Conservation (phyloP, 495 filamentous ascomycete species). For the Trichoderma erinaceum region DNA sequence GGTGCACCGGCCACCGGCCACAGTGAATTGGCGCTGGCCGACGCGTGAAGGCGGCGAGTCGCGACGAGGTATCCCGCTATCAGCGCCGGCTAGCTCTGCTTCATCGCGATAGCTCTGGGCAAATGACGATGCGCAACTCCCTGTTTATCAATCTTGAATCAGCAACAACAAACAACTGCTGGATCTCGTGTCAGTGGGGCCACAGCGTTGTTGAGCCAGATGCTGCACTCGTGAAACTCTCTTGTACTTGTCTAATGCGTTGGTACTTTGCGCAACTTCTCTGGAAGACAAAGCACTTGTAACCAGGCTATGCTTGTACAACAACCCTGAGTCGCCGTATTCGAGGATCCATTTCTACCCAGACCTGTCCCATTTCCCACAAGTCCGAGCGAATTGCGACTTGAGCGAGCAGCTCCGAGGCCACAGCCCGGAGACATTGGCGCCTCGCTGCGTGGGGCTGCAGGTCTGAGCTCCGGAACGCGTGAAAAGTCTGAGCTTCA, state of each 20-base stretch:
- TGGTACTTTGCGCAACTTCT: too few relatives aligned
- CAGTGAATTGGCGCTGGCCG: neutral
- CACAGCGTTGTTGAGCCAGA: neutral
- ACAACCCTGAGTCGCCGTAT: neutral
- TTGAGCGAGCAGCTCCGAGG: constrained; percentile 6
- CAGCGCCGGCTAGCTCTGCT: neutral
- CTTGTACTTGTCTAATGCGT: neutral
- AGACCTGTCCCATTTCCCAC: neutral
- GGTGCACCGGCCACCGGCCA: neutral
- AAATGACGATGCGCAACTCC: constrained; percentile 1
- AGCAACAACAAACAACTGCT: constrained; percentile 1
- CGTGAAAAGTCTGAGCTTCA: neutral
- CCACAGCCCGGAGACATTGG: neutral
- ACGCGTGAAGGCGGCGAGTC: neutral
- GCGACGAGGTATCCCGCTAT: neutral
- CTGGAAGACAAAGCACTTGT: neutral
- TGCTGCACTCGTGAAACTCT: too few relatives aligned
- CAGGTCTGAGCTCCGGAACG: constrained; percentile 5
- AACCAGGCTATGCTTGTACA: neutral
- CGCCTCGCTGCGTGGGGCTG: neutral
- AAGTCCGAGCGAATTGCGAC: neutral
- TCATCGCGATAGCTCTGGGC: neutral
- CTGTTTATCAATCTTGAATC: constrained; percentile 12
- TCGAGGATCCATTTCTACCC: neutral
- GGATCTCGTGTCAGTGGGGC: constrained; percentile 13